These are phyloP conservation scores for Platanus orientalis DNA, from an alignment of 164 flowering plant genomes.

Conservation along the genomic window DNA sequence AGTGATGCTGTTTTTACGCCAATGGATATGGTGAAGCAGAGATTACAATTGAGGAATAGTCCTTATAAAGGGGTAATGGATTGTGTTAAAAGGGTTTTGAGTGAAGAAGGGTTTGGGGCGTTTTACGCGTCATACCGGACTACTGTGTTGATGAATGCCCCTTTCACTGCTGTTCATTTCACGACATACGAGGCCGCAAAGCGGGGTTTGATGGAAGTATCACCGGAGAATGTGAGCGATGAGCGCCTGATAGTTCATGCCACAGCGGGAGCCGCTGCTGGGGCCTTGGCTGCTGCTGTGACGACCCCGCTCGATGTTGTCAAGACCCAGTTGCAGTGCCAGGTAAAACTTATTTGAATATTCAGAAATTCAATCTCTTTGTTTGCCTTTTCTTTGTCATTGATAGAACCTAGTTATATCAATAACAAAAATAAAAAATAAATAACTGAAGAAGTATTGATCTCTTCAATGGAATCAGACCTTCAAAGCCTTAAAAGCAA, in stretches of 20 bases:
- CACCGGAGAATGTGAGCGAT: constrained; percentile 40
- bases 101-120: constrained; percentile 55
- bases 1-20: constrained; percentile 71
- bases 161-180: constrained; percentile 65
- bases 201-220: constrained; percentile 39
- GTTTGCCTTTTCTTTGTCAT: too few relatives aligned
- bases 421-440: too few relatives aligned
- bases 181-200: constrained; percentile 62
- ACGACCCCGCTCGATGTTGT: constrained; percentile 78
- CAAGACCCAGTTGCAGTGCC: constrained; percentile 72
- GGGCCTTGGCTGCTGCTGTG: constrained; percentile 55
- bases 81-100: constrained; percentile 40
- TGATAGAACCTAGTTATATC: too few relatives aligned
- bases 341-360: too few relatives aligned
- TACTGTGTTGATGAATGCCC: constrained; percentile 68
- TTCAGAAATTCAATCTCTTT: too few relatives aligned
- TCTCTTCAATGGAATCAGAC: too few relatives aligned
- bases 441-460: too few relatives aligned
- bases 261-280: constrained; percentile 66
- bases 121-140: constrained; percentile 63
- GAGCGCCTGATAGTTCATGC: constrained; percentile 56
- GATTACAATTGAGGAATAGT: constrained; percentile 52
- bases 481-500: too few relatives aligned
- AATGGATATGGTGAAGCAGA: constrained; percentile 73
- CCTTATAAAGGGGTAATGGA: constrained; percentile 53